These are phyloP conservation scores for Picea glauca DNA, from an alignment of 75 land plant species.

Conservation along the genomic window DNA sequence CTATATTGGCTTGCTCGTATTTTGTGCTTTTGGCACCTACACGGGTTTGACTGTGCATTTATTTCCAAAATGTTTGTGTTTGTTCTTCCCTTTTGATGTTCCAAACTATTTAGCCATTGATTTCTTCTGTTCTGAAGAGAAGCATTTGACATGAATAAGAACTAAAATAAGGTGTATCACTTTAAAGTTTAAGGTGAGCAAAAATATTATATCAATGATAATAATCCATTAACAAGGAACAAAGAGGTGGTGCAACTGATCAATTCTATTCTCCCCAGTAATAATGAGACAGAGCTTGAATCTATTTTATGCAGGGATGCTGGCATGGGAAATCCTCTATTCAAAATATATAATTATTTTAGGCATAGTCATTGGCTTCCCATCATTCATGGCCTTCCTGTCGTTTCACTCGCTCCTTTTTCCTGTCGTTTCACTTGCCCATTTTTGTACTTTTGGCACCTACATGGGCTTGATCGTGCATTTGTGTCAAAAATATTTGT, in stretches of 20 bases:
- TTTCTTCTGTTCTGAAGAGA: no score
- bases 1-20: background rate
- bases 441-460: background rate
- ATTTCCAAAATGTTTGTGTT: background rate
- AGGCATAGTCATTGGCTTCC: background rate
- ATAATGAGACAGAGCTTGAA: no score
- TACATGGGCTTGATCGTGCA: background rate
- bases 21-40: background rate
- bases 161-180: no score
- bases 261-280: no score
- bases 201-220: no score
- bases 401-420: background rate
- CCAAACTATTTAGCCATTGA: no score
- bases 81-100: background rate
- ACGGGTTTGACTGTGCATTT: background rate
- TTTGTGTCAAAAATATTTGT: background rate
- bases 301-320: no score
- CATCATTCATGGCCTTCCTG: background rate
- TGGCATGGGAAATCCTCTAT: no score
- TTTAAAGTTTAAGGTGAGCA: no score
- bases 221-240: no score
- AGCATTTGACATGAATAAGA: no score
- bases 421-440: background rate
- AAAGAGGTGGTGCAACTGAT: no score
- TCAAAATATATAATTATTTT: background rate